These are phyloP conservation scores for Solanum aculeatissimum DNA, from an alignment of 305 asterid species.

Conservation along the genomic window DNA sequence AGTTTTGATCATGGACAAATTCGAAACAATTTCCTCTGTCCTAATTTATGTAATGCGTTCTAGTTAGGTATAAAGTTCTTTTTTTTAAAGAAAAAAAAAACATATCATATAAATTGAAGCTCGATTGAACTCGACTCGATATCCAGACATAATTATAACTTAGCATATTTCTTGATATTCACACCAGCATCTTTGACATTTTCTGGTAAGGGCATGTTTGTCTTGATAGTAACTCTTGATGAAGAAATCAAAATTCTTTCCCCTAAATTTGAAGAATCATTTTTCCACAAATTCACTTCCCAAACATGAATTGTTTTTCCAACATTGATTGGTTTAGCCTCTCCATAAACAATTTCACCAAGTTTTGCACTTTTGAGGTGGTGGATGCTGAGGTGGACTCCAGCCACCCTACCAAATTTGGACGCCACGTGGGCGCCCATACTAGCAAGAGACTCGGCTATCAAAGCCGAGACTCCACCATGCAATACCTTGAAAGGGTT, in stretches of 20 bases:
- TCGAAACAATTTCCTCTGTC: background rate
- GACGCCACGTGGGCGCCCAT: conserved; percentile 71
- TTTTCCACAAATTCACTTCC: conserved; percentile 54
- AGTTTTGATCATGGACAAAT: background rate
- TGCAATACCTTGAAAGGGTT: conserved; percentile 74
- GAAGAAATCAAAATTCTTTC: conserved; percentile 33
- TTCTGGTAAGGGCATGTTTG: conserved; percentile 49
- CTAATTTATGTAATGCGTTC: background rate
- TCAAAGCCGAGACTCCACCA: conserved; percentile 80
- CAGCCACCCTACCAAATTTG: conserved; percentile 55
- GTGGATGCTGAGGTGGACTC: conserved; percentile 60
- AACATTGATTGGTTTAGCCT: conserved; percentile 53
- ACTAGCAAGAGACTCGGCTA: conserved; percentile 68
- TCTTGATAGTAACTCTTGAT: conserved; percentile 51
- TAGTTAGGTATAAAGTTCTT: background rate
- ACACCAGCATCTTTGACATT: conserved; percentile 31
- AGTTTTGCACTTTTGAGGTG: conserved; percentile 52
- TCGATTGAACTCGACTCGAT: background rate
- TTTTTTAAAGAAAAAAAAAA: background rate
- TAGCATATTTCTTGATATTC: conserved; percentile 45
- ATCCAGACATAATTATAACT: conserved; percentile 11
- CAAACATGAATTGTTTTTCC: conserved; percentile 79
- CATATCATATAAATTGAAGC: no score
- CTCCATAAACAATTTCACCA: conserved; percentile 61
- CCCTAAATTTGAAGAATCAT: conserved; percentile 17